Evolutionary conservation across 2,329 filamentous ascomycete genomes (phyloP), one percentile per base, ranked within the genome.

Genomic region (Fusarium coicis): DNA sequence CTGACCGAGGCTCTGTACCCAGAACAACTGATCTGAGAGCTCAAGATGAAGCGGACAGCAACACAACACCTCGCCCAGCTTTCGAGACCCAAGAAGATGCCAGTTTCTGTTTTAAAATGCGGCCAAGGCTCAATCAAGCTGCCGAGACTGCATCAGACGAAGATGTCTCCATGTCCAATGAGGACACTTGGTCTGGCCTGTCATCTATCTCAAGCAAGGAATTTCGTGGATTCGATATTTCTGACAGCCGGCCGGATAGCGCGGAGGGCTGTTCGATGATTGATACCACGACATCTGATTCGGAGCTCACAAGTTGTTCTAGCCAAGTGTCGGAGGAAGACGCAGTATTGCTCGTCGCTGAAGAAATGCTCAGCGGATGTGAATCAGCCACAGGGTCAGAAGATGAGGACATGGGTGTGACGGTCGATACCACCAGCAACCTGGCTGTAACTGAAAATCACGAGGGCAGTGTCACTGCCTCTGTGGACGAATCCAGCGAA

Each of bases 41-140:
- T n/a, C 26, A 39, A 19, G 26, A 43, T 23, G 16, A 18, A 44
- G 4, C 23, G 16, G 21, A 28, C 28, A 26, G 59, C 14, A 36
- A 56, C 28, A 49, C 44, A 32, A 50, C 21, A 34, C 32, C 21
- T 40, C 34, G 46, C 2, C 53, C 57, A 16, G 56, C 62, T 43
- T 70, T 77, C 15, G 68, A 77, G 56, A 81, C 76, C 15, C 80
- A 83, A 47, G 73, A 78, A 66, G 81, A 83, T 44, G 72, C 76
- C 18, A 83, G 79, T 61, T 82, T 82, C 55, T 70, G 73, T 23
- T 83, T 80, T 66, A 81, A 76, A 28, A 75, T 76, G 46, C 74
- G 66, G 10, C 43, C 64, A 34, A 75, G 32, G 50, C 12, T n/a
- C 23, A 34, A 54, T 12, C 44, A 62, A 23, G 43, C 49, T 4